Conservation (phyloP, 495 filamentous ascomycete species). For the Podospora anserina region DNA sequence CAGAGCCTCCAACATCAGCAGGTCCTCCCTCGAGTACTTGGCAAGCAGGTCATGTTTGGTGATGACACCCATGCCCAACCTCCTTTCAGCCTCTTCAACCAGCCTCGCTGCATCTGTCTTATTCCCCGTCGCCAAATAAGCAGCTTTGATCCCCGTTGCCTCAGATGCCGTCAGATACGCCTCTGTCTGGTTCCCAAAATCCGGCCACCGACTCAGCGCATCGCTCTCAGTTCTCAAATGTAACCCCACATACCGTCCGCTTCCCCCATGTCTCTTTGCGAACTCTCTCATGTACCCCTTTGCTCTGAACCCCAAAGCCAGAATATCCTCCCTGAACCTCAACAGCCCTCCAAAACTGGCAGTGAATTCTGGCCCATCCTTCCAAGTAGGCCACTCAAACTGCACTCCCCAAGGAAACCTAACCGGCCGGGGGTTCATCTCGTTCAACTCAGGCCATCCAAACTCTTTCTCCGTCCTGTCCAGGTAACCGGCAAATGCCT, state of each 20-base stretch:
- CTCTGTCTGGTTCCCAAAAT: slow-evolving; percentile 39
- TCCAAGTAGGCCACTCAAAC: slow-evolving; percentile 43
- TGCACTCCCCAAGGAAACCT: slow-evolving; percentile 46
- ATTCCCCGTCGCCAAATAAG: slow-evolving; percentile 44
- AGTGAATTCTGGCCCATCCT: slow-evolving; percentile 44
- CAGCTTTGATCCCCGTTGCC: slow-evolving; percentile 30
- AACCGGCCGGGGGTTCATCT: slow-evolving; percentile 33
- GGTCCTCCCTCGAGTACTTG: slow-evolving; percentile 24
- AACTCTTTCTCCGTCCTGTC: slow-evolving; percentile 25
- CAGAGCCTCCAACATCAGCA: slow-evolving; percentile 30
- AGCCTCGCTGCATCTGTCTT: slow-evolving; percentile 37
- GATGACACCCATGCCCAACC: slow-evolving; percentile 26
- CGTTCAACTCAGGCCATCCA: slow-evolving; percentile 26
- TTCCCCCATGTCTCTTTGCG: slow-evolving; percentile 18
- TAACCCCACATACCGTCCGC: slow-evolving; percentile 31
- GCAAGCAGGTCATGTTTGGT: slow-evolving; percentile 38
- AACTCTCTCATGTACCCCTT: slow-evolving; percentile 31
- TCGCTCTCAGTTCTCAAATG: slow-evolving; percentile 45
- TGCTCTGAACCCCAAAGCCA: slow-evolving; percentile 31
- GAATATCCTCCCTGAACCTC: slow-evolving; percentile 37
- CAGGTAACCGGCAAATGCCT: slow-evolving; percentile 33
- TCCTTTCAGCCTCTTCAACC: neutral
- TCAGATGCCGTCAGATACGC: slow-evolving; percentile 34
- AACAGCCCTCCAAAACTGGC: slow-evolving; percentile 43
- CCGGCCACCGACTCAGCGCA: slow-evolving; percentile 41